A percentile compares a stretch with the other conserved stretches of the same genome.
These are phyloP conservation scores for Saitozyma podzolica DNA, from an alignment of 768 basidiomycete genomes.

Conservation along the genomic window DNA sequence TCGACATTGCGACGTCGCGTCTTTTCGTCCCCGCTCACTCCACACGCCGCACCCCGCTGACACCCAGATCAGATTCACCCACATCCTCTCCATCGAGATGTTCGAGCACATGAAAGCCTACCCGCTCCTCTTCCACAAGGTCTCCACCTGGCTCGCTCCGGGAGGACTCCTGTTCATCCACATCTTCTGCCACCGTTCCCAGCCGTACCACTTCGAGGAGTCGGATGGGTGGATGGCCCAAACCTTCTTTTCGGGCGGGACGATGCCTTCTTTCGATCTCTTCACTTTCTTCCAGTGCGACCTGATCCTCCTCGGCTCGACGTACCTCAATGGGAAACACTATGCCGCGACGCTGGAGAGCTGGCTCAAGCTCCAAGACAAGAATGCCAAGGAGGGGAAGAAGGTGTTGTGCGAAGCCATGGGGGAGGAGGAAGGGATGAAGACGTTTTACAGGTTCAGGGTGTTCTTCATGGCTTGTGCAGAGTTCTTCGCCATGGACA, in stretches of 20 bases:
- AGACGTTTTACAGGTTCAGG: constrained; percentile 67
- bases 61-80: constrained; percentile 60
- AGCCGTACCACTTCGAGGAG: constrained; percentile 69
- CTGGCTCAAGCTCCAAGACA: constrained; percentile 66
- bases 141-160: constrained; percentile 66
- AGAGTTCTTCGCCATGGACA: constrained; percentile 66
- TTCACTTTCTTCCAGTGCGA: constrained; percentile 66
- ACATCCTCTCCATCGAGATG: constrained; percentile 70
- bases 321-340: constrained; percentile 66
- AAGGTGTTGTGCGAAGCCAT: constrained; percentile 60
- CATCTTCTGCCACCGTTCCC: constrained; percentile 66
- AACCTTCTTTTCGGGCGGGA: constrained; percentile 74
- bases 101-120: constrained; percentile 80
- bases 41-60: too few relatives aligned
- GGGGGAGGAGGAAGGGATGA: constrained; percentile 59
- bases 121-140: constrained; percentile 62
- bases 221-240: constrained; percentile 74
- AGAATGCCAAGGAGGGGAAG: constrained; percentile 58
- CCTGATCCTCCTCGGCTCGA: constrained; percentile 62
- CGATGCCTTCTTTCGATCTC: constrained; percentile 62
- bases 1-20: not conserved
- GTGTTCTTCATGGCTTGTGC: constrained; percentile 73
- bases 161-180: constrained; percentile 66
- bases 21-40: not conserved
- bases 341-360: constrained; percentile 67